Evolutionary conservation across 768 basidiomycete species (phyloP).

Genomic region (Leccinum subtestaceum): DNA sequence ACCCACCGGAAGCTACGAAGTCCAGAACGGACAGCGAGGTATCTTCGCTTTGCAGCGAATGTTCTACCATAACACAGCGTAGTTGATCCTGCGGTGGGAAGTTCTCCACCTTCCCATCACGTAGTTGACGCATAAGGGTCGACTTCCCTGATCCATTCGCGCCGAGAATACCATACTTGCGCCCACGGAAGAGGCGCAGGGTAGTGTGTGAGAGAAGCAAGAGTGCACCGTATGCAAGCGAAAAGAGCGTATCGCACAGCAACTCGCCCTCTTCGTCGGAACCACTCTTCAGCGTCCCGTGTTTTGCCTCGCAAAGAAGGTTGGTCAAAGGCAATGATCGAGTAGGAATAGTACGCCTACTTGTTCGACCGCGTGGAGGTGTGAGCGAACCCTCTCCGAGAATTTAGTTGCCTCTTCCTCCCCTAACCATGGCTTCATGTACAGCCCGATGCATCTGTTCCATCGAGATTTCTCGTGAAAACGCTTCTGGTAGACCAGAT

Average conservation of each 20-base stretch:
- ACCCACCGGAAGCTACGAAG: conserved; percentile 81
- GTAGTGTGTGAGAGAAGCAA: conserved; percentile 92
- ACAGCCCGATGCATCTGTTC: conserved; percentile 70
- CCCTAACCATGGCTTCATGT: conserved; percentile 70
- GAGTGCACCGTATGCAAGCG: conserved; percentile 92
- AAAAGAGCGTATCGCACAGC: conserved; percentile 91
- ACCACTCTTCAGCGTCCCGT: conserved; percentile 40
- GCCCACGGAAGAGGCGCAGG: conserved; percentile 84
- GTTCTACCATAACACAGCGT: conserved; percentile 94
- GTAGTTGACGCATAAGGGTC: conserved; percentile 92
- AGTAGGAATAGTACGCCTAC: conserved; percentile 31
- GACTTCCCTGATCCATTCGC: conserved; percentile 97
- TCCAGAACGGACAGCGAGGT: conserved; percentile 77
- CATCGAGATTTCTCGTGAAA: conserved; percentile 56
- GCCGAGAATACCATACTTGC: conserved; percentile 92
- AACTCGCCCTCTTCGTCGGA: conserved; percentile 76
- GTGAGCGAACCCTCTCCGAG: conserved; percentile 61
- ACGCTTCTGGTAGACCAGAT: conserved; percentile 62
- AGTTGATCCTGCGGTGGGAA: conserved; percentile 88
- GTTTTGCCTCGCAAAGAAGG: conserved; percentile 50
- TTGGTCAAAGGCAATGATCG: conserved; percentile 9
- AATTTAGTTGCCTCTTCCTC: conserved; percentile 47
- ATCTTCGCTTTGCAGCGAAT: conserved; percentile 94
- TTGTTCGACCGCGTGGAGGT: conserved; percentile 78
- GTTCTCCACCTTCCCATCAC: conserved; percentile 94